phyloP scores from a whole-genome alignment of 495 filamentous ascomycete genomes.

The Aspergillus incahuasiensis region DNA sequence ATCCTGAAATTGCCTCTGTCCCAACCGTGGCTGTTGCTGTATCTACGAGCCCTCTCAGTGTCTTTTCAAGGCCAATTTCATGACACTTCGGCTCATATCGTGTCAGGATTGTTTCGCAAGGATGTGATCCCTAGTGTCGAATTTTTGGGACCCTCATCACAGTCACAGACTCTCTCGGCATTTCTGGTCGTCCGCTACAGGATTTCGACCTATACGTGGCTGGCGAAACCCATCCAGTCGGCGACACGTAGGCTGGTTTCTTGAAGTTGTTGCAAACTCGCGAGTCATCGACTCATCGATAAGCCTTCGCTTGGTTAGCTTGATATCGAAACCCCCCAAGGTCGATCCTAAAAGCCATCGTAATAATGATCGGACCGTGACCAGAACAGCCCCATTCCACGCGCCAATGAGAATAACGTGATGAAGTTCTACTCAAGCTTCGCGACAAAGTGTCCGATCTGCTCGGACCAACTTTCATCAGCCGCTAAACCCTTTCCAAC shows the following conservation, averaged over 20 bases:
- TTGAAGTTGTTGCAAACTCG: too few species aligned
- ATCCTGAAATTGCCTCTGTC: too few species aligned
- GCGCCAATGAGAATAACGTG: neutral
- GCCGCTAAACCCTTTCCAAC: slow-evolving; percentile 2
- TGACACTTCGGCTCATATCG: neutral
- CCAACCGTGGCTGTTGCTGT: too few species aligned
- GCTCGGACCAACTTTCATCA: slow-evolving; percentile 5
- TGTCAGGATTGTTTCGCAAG: neutral
- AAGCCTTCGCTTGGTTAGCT: neutral
- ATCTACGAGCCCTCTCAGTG: neutral
- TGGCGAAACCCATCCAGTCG: neutral
- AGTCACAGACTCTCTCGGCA: neutral
- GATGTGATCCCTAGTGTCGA: neutral
- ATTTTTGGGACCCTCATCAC: neutral
- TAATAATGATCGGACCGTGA: neutral
- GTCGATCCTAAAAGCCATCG: neutral
- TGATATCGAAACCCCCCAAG: neutral
- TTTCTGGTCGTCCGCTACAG: neutral
- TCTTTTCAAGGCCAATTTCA: neutral
- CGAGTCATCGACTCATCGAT: neutral
- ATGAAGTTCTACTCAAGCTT: slow-evolving; percentile 1
- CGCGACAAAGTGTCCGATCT: neutral
- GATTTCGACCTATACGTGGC: neutral
- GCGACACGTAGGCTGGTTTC: too few species aligned
- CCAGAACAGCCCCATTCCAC: neutral